Evolutionary conservation across 2,329 filamentous ascomycete genomes (phyloP).

Genomic region (Apiospora hydei): DNA sequence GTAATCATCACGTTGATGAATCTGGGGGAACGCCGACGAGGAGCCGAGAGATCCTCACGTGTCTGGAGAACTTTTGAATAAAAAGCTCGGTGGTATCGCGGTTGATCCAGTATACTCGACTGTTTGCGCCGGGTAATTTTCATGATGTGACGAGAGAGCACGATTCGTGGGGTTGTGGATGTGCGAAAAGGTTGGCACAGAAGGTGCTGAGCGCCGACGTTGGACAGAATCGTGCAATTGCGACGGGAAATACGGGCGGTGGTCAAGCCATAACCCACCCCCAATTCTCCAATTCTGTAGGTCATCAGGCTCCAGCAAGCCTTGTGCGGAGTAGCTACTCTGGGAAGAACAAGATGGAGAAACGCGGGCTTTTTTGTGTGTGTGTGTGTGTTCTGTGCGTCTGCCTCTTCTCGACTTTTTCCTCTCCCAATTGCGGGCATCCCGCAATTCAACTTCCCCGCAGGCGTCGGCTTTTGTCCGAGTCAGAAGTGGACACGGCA

Average conservation of each 20-base stretch:
- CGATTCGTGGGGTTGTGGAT: constrained; percentile 13
- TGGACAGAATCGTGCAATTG: not conserved
- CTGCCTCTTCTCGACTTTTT: not conserved
- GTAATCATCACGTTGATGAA: not conserved
- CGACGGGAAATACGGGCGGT: not conserved
- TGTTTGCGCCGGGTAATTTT: not conserved
- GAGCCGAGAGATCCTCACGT: constrained; percentile 5
- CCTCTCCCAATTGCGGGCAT: not conserved
- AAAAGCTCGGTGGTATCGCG: constrained; percentile 4
- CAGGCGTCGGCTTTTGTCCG: not conserved
- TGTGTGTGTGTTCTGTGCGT: not conserved
- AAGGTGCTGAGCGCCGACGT: not conserved
- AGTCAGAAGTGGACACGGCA: constrained; percentile 11
- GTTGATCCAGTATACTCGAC: constrained; percentile 18
- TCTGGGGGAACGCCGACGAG: constrained; percentile 8
- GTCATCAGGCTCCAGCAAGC: constrained; percentile 11
- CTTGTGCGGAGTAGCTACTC: constrained; percentile 18
- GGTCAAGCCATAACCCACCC: not conserved
- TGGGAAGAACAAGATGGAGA: not conserved
- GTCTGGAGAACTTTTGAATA: not conserved
- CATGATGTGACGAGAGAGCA: not conserved
- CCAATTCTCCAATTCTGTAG: constrained; percentile 11
- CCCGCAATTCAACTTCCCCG: constrained; percentile 4
- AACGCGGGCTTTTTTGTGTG: not conserved
- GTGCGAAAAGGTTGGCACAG: not conserved